Evolutionary conservation across 2,329 filamentous ascomycete genomes (phyloP), one percentile per base, ranked within the genome.

Genomic region (Beauveria sp.): DNA sequence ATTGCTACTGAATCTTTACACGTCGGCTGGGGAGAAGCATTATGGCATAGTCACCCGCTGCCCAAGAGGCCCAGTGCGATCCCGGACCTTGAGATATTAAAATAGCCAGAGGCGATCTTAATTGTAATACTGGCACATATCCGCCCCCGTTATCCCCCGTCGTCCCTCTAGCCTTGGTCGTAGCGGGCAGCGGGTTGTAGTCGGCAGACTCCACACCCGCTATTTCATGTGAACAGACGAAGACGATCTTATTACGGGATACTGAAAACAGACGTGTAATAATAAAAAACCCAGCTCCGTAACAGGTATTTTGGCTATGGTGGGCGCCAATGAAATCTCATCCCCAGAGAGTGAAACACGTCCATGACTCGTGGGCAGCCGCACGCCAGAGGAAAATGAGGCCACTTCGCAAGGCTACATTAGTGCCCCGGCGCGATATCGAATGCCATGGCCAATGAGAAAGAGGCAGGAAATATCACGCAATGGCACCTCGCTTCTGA

Each of bases 201-300:
- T 51, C 59, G 59, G 51, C 43, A 55, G 51, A 55, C 31, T 61
- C 59, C 59, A 52, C 45, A 42, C 42, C 45, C 51, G 31, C 45
- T 43, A 61, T 61, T 61, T 34, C 59, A 61, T 55, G 51, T 54
- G 50, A 61, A 61, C 50, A 38, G 51, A 61, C 59, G 59, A 60
- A 60, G 57, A 48, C 49, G 59, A 61, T 55, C 50, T 50, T 50
- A 50, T 49, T 61, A 42, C 50, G 59, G 59, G 43, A 50, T 49
- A 50, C 59, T 53, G 26, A 60, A 61, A 61, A 31, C 16, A 55
- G 59, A 55, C 31, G 10, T 49, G 51, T 49, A 49, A 61, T 49
- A 49, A 61, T 55, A 55, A 50, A 40, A 10, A 54, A 31, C 22
- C 58, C 40, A 22, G 43, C 38, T 55, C 42, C 50, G 10, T 61